Base-by-base conservation (phyloP, 805 yeast species). In the Cyberlindnera americana region DNA sequence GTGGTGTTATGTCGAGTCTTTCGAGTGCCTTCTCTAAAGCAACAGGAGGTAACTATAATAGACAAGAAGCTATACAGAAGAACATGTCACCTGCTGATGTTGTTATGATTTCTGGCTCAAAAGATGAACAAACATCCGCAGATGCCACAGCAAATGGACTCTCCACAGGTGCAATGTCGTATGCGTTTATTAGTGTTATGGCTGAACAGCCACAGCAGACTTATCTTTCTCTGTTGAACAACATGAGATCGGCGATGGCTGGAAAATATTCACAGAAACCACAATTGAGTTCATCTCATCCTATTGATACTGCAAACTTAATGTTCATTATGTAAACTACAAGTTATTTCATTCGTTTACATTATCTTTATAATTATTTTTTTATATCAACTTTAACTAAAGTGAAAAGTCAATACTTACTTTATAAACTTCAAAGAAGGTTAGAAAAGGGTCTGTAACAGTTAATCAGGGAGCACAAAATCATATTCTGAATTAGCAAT, bases 161-260 rank as follows among this genome's bases (percentile, higher is more conserved):
- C n/a, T 72, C 78, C 23, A 81, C 89, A 0, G 89, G 89, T 37
- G 89, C 89, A 8, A 78, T 82, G 81, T 77, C 84, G 31, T 81
- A 75, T 63, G 78, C 88, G 1, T 81, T 83, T 50, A 69, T 81
- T 37, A 65, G 66, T 40, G 87, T 81, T 12, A 64, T 82, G 72
- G 57, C 64, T 22, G 65, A 68, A 32, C 69, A 72, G 47, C 76
- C 79, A 7, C 63, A 69, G 40, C 87, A 80, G 59, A 67, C 77
- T 23, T 83, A 78, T 55, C 52, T 81, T 43, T 67, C 81, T 6
- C 64, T 83, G 43, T 65, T 83, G 58, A 79, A 81, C 57, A 72
- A 76, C 41, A 73, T 79, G 67, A 67, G 91, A 52, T 49, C 63
- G 12, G 71, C 75, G n/a, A 69, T 83, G 66, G 54, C 64, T 21